A percentile compares a stretch with the other conserved stretches of the same genome.
Conservation (phyloP, 129 eudicot species). For the Tanacetum coccineum region DNA sequence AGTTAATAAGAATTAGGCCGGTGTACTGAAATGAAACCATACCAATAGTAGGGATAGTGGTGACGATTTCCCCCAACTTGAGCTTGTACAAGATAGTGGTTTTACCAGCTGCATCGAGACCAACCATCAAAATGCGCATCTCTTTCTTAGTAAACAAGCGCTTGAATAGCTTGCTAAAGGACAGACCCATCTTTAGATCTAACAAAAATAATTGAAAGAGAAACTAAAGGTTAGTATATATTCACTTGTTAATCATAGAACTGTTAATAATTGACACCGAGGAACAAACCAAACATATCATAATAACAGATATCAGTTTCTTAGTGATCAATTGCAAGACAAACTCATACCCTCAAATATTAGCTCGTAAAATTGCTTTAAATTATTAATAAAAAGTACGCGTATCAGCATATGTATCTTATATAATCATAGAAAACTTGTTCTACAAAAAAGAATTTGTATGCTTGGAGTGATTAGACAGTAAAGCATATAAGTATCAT, state of each 20-base stretch:
- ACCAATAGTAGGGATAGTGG: slow-evolving; percentile 45
- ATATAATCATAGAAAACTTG: no score
- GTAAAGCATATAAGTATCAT: neutral
- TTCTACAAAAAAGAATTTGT: no score
- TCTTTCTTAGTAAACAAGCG: slow-evolving; percentile 36
- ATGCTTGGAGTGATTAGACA: no score
- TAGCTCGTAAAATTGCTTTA: no score
- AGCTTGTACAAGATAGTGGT: slow-evolving; percentile 40
- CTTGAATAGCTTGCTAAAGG: slow-evolving; percentile 40
- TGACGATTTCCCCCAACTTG: slow-evolving; percentile 37
- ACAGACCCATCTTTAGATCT: slow-evolving; percentile 42
- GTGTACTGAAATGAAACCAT: neutral
- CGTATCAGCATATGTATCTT: no score
- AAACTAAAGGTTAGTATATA: neutral
- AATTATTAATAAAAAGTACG: no score
- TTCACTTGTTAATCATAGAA: neutral
- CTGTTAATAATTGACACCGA: neutral
- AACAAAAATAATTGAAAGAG: neutral
- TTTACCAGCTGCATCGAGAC: slow-evolving; percentile 45
- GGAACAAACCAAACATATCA: neutral
- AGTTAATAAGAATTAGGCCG: neutral
- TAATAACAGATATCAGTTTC: no score
- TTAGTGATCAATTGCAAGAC: no score
- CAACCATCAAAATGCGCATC: slow-evolving; percentile 42
- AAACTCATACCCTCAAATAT: no score